Base-by-base conservation (phyloP, 2,329 filamentous ascomycete species). In the Pseudonectria foliicola region DNA sequence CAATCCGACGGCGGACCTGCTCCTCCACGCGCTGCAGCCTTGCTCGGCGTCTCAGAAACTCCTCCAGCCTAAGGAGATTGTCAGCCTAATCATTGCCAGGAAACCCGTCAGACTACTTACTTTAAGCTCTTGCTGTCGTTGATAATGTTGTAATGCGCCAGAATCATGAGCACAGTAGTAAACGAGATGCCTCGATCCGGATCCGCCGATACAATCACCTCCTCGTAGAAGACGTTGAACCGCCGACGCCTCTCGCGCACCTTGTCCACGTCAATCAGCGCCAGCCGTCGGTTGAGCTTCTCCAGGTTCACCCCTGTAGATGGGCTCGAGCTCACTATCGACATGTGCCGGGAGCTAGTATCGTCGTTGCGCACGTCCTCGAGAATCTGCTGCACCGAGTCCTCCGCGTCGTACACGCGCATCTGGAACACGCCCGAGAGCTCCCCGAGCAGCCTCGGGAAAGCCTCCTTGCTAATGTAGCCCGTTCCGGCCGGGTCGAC, bases 111-210 rank as follows among this genome's bases (percentile, higher is more conserved):
- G 7, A 4, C n/a, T 13, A 61, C 67, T 56, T 66, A 85, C 81
- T 75, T 82, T 54, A 98, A 67, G 61, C 88, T 95, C 70, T 95
- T 95, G 67, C 83, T 95, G 61, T 98, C 92, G 48, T 82, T 95
- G 58, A 98, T 98, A 54, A 98, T 88, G 54, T 96, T 98, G 71
- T 98, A 94, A 61, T 98, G 92, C 24, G 93, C 90, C 38, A 98
- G 70, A 41, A 94, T 93, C 83, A 98, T 92, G 33, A 98, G 71
- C 14, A 95, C 82, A 6, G 83, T 82, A 3, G 87, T 92, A 59
- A 98, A 98, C 1, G 85, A 82, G 40, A 98, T 93, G 31, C 92
- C 92, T 43, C 77, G 76, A 52, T 93, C 86, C 1, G 82, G 84
- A 58, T 98, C 89, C 4, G 89, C 87, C 4, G 88, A 90, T 6